phyloP scores from a whole-genome alignment of 1,139 yeast species.

The Citeromyces hawaiiensis region DNA sequence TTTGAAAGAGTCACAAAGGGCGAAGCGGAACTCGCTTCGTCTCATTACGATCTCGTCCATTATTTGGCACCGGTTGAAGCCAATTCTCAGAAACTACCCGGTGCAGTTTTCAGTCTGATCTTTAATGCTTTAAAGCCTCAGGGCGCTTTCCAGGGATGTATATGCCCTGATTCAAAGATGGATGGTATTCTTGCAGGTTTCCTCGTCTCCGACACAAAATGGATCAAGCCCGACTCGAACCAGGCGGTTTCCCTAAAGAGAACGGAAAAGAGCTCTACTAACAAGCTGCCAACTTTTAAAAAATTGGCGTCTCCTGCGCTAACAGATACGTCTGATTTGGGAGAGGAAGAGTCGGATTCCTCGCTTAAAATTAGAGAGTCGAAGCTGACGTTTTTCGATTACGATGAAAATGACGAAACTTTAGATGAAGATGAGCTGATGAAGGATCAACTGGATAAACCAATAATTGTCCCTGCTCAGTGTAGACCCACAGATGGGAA shows the following conservation, averaged over 20 bases:
- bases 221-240: constrained; percentile 18
- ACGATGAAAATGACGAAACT: constrained; percentile 21
- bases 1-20: constrained; percentile 56
- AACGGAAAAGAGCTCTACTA: constrained; percentile 6
- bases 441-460: constrained; percentile 8
- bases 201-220: constrained; percentile 23
- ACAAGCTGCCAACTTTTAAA: constrained; percentile 18
- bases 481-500: constrained; percentile 41
- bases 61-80: constrained; percentile 48
- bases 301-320: constrained; percentile 19
- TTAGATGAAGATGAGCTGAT: constrained; percentile 17
- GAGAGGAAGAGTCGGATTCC: constrained; percentile 12
- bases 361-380: constrained; percentile 24
- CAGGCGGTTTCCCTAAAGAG: constrained; percentile 4
- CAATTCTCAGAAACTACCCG: constrained; percentile 26
- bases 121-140: constrained; percentile 26
- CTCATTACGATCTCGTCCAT: constrained; percentile 33
- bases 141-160: constrained; percentile 41
- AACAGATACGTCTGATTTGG: constrained; percentile 29
- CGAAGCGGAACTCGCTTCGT: constrained; percentile 31
- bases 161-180: constrained; percentile 33
- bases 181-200: constrained; percentile 58
- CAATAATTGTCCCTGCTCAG: constrained; percentile 29
- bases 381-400: constrained; percentile 41
- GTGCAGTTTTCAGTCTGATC: constrained; percentile 26